Evolutionary conservation across 1,139 yeast genomes (phyloP), one percentile per base, ranked within the genome.

Genomic region (Trichomonascaceae sp.): DNA sequence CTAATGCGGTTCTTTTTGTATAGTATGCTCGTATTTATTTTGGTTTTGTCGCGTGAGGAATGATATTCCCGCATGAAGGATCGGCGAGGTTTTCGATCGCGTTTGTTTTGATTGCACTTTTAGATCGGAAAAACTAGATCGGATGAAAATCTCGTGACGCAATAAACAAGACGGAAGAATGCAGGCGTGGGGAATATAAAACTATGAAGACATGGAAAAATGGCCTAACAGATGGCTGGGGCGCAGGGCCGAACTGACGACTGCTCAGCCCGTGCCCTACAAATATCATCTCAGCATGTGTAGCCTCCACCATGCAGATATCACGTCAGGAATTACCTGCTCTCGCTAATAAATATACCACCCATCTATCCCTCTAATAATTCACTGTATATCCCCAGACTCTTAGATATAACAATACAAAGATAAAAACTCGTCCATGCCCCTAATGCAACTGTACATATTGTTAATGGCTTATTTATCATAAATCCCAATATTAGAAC

Each of bases 391-490:
- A 58, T 45, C 6, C 63, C 63, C 19, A 60, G 49, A 2, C 61
- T 58, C 51, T 55, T 57, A 22, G 58, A 57, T 55, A 60, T 56
- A 32, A 57, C 62, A 4, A 60, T 49, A n/a, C 60, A 58, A 19
- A 61, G 55, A 32, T 55, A 59, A 39, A 58, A 58, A 30, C 57
- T 53, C 32, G 58, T 59, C 63, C 63, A 61, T 9, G 52, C 58
- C 2, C 61, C 63, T 3, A 61, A 54, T 3, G 60, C 63, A 39
- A 59, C 50, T 9, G 63, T 61, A 43, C 63, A 61, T 3, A 60
- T 53, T n/a, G 63, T 58, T 36, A 61, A 49, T 3, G 63, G 63
- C 43, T 54, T 55, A 49, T 61, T 61, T 43, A 61, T 52, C 63
- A 61, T 61, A 32, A 61, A 41, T 5, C 63, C 63, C 41, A 61